These are phyloP conservation scores for Saururus chinensis DNA, from an alignment of 164 flowering plant species.

Conservation along the genomic window DNA sequence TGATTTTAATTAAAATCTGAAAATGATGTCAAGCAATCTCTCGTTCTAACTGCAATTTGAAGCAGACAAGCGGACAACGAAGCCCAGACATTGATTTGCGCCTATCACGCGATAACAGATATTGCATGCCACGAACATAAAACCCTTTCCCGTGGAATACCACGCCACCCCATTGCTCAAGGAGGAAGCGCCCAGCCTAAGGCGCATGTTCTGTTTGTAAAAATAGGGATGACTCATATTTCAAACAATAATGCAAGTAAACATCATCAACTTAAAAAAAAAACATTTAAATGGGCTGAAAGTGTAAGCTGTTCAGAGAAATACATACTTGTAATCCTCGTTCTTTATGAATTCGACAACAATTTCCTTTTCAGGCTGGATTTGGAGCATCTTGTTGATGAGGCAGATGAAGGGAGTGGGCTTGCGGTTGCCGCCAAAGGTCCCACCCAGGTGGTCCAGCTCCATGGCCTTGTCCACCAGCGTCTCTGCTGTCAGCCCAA, in stretches of 20 bases:
- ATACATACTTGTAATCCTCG: conserved; percentile 78
- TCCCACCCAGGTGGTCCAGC: conserved; percentile 88
- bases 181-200: conserved; percentile 65
- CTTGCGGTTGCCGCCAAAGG: conserved; percentile 77
- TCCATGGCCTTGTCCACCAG: conserved; percentile 98
- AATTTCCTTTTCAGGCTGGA: conserved; percentile 97
- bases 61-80: conserved; percentile 36
- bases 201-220: conserved; percentile 11
- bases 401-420: conserved; percentile 95
- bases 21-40: conserved; percentile 19
- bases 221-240: too few species aligned
- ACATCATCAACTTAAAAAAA: neutral
- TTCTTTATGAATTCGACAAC: conserved; percentile 95
- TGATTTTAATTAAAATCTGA: too few species aligned
- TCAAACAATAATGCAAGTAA: too few species aligned
- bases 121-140: conserved; percentile 39
- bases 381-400: conserved; percentile 93
- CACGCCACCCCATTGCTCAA: conserved; percentile 46
- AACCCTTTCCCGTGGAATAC: conserved; percentile 64
- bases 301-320: too few species aligned
- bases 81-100: conserved; percentile 23
- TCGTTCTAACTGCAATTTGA: conserved; percentile 23
- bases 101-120: conserved; percentile 33
- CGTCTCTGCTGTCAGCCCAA: conserved; percentile 93
- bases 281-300: too few species aligned